A percentile compares a stretch with the other conserved stretches of the same genome.
phyloP scores from a whole-genome alignment of 208 protist genomes.

The Acanthamoeba rhysodes region DNA sequence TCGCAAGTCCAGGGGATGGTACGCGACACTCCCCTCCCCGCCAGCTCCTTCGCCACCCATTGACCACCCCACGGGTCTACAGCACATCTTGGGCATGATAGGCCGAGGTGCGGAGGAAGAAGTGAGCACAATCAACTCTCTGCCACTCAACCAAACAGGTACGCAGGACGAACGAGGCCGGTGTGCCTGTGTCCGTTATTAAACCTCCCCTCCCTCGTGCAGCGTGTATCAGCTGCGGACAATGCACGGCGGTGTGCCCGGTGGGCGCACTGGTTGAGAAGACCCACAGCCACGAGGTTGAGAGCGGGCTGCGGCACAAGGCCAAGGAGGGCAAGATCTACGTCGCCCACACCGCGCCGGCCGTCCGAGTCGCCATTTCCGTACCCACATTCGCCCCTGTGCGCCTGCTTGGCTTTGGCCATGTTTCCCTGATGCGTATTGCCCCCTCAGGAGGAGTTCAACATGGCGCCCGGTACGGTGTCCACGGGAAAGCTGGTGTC shows the following conservation, averaged over 20 bases:
- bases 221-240: constrained; percentile 88
- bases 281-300: constrained; percentile 57
- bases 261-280: constrained; percentile 82
- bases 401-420: neutral
- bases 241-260: constrained; percentile 87
- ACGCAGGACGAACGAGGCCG: neutral
- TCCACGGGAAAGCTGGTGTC: constrained; percentile 75
- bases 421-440: too few species aligned
- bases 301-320: constrained; percentile 51
- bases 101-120: neutral
- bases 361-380: constrained; percentile 75
- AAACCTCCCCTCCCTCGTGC: neutral
- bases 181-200: too few species aligned
- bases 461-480: constrained; percentile 75
- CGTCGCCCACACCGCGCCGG: constrained; percentile 81
- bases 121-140: neutral
- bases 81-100: constrained; percentile 56
- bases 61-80: neutral
- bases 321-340: constrained; percentile 18
- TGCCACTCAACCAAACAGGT: constrained; percentile 46
- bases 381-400: neutral
- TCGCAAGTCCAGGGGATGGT: constrained; percentile 77
- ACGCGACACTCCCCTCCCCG: neutral
- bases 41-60: too few species aligned
- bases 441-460: constrained; percentile 82